A percentile compares a stretch with the other conserved stretches of the same genome.
Evolutionary conservation across 768 basidiomycete genomes (phyloP).

Genomic region (Tylopilus subfusipes): DNA sequence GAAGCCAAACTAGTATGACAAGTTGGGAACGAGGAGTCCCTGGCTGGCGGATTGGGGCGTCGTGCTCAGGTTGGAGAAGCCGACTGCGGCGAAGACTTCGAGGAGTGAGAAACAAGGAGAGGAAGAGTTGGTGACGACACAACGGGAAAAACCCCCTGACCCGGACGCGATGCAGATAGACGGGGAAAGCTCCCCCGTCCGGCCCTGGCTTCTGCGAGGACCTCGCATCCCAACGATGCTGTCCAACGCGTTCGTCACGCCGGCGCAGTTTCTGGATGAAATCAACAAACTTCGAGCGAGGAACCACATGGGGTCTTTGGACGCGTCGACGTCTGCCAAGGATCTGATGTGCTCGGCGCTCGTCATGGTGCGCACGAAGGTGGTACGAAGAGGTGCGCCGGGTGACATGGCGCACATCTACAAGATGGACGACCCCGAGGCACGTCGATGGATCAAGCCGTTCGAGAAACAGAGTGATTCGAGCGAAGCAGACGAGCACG

Average conservation of each 20-base stretch:
- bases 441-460: conserved; percentile 43
- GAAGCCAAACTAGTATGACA: conserved; percentile 65
- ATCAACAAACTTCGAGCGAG: conserved; percentile 60
- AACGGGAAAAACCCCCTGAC: conserved; percentile 41
- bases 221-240: conserved; percentile 46
- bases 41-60: conserved; percentile 76
- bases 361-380: conserved; percentile 59
- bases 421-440: conserved; percentile 52
- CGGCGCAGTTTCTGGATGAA: conserved; percentile 45
- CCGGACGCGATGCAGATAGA: conserved; percentile 12
- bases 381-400: conserved; percentile 67
- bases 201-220: conserved; percentile 73
- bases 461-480: conserved; percentile 23
- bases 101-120: conserved; percentile 16
- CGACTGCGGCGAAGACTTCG: conserved; percentile 1
- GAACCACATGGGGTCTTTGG: conserved; percentile 44
- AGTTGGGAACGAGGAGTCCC: conserved; percentile 62
- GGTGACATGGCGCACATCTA: conserved; percentile 76
- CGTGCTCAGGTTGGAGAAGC: conserved; percentile 51
- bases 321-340: conserved; percentile 32
- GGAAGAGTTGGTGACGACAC: conserved; percentile 51
- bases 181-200: conserved; percentile 10
- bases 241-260: conserved; percentile 39
- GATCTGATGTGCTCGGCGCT: conserved; percentile 59
- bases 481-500: conserved; percentile 17